Evolutionary conservation across 768 basidiomycete genomes (phyloP), one percentile per base, ranked within the genome.

Genomic region (Lentinula sp.): DNA sequence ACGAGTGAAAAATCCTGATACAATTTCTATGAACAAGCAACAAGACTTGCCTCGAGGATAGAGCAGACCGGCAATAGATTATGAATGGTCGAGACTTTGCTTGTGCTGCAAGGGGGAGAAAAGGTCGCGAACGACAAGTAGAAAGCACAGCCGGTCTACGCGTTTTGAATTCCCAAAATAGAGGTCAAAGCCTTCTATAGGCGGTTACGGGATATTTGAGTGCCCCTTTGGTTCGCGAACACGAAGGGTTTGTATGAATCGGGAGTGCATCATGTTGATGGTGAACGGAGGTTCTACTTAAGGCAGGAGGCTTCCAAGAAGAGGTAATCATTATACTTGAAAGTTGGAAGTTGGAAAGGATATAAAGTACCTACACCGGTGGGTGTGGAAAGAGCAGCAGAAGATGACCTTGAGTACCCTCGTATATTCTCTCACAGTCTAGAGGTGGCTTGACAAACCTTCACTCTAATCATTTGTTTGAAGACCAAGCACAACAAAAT

Each of bases 181-280:
- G 55, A 56, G 39, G 55, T 56, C 41, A 41, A 56, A 54, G 53
- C 53, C 55, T 56, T 56, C 55, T 28, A 56, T 56, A 56, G 39
- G 55, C 39, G 55, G 39, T 43, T 18, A 23, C 37, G 16, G 41
- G 28, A 33, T 18, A 16, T 33, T 35, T 35, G 15, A 35, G 35
- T 51, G 15, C 50, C 48, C 23, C 23, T 50, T 50, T 45, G 43
- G 43, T 50, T 51, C 50, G 12, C 32, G 35, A 33, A 32, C 28
- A 4, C 33, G 50, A 51, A 20, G 9, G 16, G 32, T 39, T n/a
- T 36, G 32, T 33, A 51, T 33, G 50, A 51, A 51, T 48, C 20
- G 46, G 46, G 46, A 10, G n/a, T 48, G 20, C 46, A 48, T 48
- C 46, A 48, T 48, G 50, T 35, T 51, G 50, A 51, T 51, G 50